Evolutionary conservation across 2,329 filamentous ascomycete genomes (phyloP).

Genomic region (Plenodomus lindquistii): DNA sequence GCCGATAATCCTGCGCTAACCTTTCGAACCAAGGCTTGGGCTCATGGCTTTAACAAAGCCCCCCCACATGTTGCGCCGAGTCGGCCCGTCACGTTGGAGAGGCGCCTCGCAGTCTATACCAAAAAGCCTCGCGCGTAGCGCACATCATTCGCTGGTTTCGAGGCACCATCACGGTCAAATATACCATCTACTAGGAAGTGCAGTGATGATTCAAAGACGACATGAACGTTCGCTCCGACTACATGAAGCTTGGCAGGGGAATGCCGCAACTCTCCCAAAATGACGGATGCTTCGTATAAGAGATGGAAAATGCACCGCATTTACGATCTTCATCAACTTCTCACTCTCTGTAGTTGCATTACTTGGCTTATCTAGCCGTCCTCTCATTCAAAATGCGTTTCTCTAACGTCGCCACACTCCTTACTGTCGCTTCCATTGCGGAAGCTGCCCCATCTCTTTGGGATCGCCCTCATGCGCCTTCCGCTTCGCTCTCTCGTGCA

Average conservation of each 20-base stretch:
- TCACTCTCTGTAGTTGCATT: conserved; percentile 6
- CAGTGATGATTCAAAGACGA: conserved; percentile 2
- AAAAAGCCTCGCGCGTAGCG: neutral
- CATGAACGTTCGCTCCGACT: neutral
- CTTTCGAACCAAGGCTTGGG: neutral
- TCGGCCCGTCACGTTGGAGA: neutral
- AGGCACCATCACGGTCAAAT: conserved; percentile 11
- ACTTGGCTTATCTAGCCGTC: conserved; percentile 19
- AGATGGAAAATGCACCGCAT: neutral
- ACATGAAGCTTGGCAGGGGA: conserved; percentile 1
- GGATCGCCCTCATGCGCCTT: conserved; percentile 5
- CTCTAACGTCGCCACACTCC: conserved; percentile 20
- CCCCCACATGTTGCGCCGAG: neutral
- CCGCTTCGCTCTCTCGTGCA: conserved; percentile 6
- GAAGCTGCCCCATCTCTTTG: conserved; percentile 14
- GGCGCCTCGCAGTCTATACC: neutral
- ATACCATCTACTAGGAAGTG: conserved; percentile 6
- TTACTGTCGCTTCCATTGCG: conserved; percentile 21
- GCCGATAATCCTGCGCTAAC: conserved; percentile 1
- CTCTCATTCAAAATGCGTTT: conserved; percentile 30
- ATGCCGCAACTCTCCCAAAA: neutral
- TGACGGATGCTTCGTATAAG: conserved; percentile 1
- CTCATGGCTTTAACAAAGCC: neutral
- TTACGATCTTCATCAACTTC: conserved; percentile 2
- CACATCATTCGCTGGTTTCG: conserved; percentile 4